Base-by-base conservation (phyloP, 2,329 filamentous ascomycete species). In the Purpureocillium lavendulum region DNA sequence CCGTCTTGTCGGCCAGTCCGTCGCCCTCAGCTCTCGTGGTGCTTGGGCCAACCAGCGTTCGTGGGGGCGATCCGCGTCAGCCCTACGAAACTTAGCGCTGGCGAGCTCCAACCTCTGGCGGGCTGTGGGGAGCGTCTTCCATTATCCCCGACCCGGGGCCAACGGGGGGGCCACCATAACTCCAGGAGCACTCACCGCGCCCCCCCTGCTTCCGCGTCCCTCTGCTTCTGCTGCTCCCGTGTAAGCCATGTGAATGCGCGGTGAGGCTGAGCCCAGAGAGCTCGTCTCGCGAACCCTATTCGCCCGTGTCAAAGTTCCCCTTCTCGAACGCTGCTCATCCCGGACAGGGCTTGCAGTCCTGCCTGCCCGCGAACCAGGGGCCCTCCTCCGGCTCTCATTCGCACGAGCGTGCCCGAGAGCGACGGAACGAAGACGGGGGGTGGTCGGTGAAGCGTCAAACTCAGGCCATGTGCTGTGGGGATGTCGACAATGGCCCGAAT, bases 11-110 rank as follows among this genome's bases (percentile, higher is more conserved):
- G 21, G 21, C 21, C 6, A 10, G 6, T 10, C 10, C 21, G 21
- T 10, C 6, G 10, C 21, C 21, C 21, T 26, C 21, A 26, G 21
- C 40, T 40, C 40, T 40, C 38, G 38, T 40, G 38, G 26, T 39
- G 33, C 30, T 14, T 17, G 15, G 39, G 41, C 47, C 47, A 49
- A 48, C 41, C 43, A 49, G 41, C 21, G 38, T 24, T 21, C 29
- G 30, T 37, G 39, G 41, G 37, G 35, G 36, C 41, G 28, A 39
- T 49, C 40, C 40, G 37, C 40, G 47, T 49, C 47, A 49, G 47
- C 47, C 47, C 47, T 49, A 49, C 45, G 45, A 49, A 45, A 45
- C 42, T 41, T 45, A 39, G 47, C 42, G 28, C 18, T 13, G 10
- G 35, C 30, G 29, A 33, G 21, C 21, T 6, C 13, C 33, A 14